Base-by-base conservation (phyloP, 208 protist genomes). In the Acanthamoeba divionensis region DNA sequence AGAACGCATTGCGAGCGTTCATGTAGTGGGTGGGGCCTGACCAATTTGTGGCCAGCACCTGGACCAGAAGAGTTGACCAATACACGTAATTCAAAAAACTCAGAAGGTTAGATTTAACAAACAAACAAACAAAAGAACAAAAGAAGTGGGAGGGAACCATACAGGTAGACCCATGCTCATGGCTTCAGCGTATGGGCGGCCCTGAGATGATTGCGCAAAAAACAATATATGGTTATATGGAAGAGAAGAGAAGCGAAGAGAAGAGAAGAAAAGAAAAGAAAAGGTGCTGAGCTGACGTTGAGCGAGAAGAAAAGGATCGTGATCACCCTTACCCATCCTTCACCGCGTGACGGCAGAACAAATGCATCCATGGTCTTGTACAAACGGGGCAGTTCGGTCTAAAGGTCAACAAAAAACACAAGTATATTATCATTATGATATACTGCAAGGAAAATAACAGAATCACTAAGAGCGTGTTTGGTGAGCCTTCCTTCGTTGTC, bases 331-430 rank as follows among this genome's bases (percentile, higher is more conserved):
- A 83, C 79, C 79, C 79, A 97, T 31, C 95, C 95, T 75, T 97
- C 97, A 24, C 94, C 96, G 15, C 95, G 94, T 5, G 91, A 94
- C 10, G 97, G 95, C 9, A 97, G 86, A 10, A 98, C 95, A 89
- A 97, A 97, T 29, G 92, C 94, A 87, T 98, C 92, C 13, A 90
- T 89, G n/a, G 89, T 89, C 21, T 82, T 71, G 91, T 97, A 98
- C 77, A 98, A 89, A 29, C 75, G 41, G 9, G 91, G 91, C 65
- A 97, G 65, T 29, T 91, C 52, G 0, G 0, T 29, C 12, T 92
- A 83, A 10, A 79, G 29, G n/a, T 94, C 41, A n/a, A n/a, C n/a
- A n/a, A n/a, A n/a, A n/a, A n/a, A n/a, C n/a, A 31, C 69, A 57
- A 57, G n/a, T n/a, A n/a, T n/a, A n/a, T n/a, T n/a, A n/a, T n/a